Evolutionary conservation across 768 basidiomycete genomes (phyloP).

Genomic region (Sistotremastrum niveocremeum): DNA sequence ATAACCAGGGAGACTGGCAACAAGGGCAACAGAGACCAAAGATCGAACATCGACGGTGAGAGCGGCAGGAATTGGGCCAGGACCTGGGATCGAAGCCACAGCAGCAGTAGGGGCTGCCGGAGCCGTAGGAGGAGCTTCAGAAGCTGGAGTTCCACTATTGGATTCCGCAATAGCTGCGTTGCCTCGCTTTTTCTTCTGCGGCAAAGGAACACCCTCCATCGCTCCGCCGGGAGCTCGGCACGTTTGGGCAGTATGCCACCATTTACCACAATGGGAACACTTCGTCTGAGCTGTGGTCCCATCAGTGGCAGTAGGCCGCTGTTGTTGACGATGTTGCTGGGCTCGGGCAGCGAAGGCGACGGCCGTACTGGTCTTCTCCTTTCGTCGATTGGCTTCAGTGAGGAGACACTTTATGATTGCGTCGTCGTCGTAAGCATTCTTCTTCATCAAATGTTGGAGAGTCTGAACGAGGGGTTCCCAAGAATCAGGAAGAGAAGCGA

Average conservation of each 20-base stretch:
- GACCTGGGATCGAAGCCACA: background rate
- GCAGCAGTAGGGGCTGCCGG: too few relatives aligned
- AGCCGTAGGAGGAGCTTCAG: too few relatives aligned
- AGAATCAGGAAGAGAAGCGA: constrained; percentile 11
- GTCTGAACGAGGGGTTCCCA: constrained; percentile 11
- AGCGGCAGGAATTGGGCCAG: constrained; percentile 11
- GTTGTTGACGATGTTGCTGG: constrained; percentile 1
- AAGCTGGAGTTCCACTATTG: too few relatives aligned
- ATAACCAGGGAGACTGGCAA: too few relatives aligned
- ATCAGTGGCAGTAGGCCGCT: constrained; percentile 1
- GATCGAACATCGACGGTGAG: background rate
- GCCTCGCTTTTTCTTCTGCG: too few relatives aligned
- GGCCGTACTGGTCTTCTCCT: too few relatives aligned
- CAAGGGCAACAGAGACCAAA: background rate
- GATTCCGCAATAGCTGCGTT: too few relatives aligned
- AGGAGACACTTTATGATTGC: background rate
- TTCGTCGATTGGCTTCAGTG: constrained; percentile 6
- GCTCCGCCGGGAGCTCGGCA: too few relatives aligned
- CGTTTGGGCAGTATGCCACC: too few relatives aligned
- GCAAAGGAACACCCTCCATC: too few relatives aligned
- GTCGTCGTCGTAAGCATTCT: too few relatives aligned
- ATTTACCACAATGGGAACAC: too few relatives aligned
- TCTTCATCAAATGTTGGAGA: constrained; percentile 4
- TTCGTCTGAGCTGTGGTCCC: constrained; percentile 1
- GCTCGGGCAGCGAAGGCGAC: constrained; percentile 1